These are phyloP conservation scores for Athelia psychrophila DNA, from an alignment of 1,284 basidiomycete genomes.

Conservation along the genomic window DNA sequence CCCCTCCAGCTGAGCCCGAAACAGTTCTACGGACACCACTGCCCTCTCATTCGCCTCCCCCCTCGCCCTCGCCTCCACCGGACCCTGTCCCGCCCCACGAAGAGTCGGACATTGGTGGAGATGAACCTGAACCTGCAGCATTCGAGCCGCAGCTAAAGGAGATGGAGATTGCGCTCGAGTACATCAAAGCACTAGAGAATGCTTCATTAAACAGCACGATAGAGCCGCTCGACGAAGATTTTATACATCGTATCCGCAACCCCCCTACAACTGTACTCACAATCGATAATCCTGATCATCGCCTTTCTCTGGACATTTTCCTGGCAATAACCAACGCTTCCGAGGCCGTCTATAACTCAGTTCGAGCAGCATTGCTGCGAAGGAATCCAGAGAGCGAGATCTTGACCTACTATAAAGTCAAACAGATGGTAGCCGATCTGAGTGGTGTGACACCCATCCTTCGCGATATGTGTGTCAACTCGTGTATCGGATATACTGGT, in stretches of 20 bases:
- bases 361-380: slow-evolving; percentile 11
- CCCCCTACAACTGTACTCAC: slow-evolving; percentile 18
- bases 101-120: no score
- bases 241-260: slow-evolving; percentile 21
- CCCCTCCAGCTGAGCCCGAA: no score
- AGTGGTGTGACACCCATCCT: slow-evolving; percentile 25
- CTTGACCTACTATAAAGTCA: slow-evolving; percentile 20
- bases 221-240: slow-evolving; percentile 14
- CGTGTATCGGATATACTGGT: slow-evolving; percentile 33
- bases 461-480: slow-evolving; percentile 32
- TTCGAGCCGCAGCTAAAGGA: neutral
- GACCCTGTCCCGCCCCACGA: no score
- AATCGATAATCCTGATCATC: slow-evolving; percentile 19
- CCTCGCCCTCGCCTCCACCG: no score
- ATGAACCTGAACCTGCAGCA: no score
- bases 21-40: no score
- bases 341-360: slow-evolving; percentile 17
- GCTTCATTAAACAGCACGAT: slow-evolving; percentile 18
- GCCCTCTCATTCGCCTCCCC: no score
- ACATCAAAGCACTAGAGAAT: slow-evolving; percentile 12
- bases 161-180: neutral
- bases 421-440: slow-evolving; percentile 14
- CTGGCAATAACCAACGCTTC: slow-evolving; percentile 21
- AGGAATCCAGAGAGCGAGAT: slow-evolving; percentile 17
- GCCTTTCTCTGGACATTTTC: slow-evolving; percentile 24